Conservation (phyloP, 768 basidiomycete genomes). For the Hericium rajendrae region DNA sequence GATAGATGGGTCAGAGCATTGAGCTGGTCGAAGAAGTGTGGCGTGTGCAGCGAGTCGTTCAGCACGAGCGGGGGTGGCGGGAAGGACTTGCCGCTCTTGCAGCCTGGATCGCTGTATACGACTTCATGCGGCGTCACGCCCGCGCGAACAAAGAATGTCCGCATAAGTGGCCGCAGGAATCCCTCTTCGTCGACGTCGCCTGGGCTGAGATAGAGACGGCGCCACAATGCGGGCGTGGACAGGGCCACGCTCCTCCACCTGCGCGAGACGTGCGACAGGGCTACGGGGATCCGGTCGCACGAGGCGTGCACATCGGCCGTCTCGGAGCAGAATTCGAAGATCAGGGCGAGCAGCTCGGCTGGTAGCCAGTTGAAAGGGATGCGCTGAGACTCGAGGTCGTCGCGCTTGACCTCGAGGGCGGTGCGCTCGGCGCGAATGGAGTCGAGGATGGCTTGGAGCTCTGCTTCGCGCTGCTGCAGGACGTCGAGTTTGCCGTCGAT, state of each 20-base stretch:
- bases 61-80: neutral
- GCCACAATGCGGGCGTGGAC: conserved; percentile 7
- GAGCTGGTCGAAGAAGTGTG: neutral
- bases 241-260: conserved; percentile 9
- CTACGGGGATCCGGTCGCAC: conserved; percentile 5
- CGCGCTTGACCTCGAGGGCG: conserved; percentile 1
- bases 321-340: conserved; percentile 5
- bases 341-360: conserved; percentile 10
- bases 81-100: neutral
- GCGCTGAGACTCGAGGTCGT: neutral
- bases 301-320: neutral
- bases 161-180: neutral
- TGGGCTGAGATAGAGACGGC: conserved; percentile 4
- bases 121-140: conserved; percentile 2
- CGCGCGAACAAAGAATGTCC: neutral
- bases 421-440: neutral
- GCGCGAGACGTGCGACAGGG: conserved; percentile 11
- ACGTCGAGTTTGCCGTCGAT: conserved; percentile 3
- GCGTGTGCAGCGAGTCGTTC: too few relatives aligned
- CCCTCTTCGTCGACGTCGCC: neutral
- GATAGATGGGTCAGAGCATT: neutral
- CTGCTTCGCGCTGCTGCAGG: conserved; percentile 1
- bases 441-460: conserved; percentile 9
- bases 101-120: neutral
- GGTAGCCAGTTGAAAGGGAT: conserved; percentile 9